Base-by-base conservation (phyloP, 129 eudicot genomes). In the Saposhnikovia divaricata region DNA sequence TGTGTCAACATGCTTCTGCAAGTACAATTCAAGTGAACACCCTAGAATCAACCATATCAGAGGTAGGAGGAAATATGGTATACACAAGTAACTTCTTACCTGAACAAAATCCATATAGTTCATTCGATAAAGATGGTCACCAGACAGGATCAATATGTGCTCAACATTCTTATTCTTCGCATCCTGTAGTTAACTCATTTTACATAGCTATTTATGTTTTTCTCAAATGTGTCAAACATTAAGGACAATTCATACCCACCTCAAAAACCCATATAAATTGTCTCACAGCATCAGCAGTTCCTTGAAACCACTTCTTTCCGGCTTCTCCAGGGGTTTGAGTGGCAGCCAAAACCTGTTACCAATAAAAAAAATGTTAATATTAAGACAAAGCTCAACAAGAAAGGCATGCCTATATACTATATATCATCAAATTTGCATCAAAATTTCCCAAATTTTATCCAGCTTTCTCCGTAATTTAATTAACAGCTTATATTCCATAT, bases 251-350 rank as follows among this genome's bases (percentile, higher is more conserved):
- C 1, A 21, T 44, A 72, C 82, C 14, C 44, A 92, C 98, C 97
- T 94, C 98, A 84, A 94, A 92, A 75, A 94, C 81, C 98, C 98
- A 94, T n/a, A 84, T 92, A 76, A 94, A 94, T 81, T 92, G 92
- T 79, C 98, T 87, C 77, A 94, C 98, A 39, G 98, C 98, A 77
- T 94, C 97, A 74, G 98, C 98, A 13, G 98, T 94, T 77, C 98
- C 98, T 87, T 94, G 98, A 78, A 94, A 94, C 98, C 98, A 94
- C 40, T 82, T 91, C 87, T 84, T 91, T 80, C 98, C 98, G 5
- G 90, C 80, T 80, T 93, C 97, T 6, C 98, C 98, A 4, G 91
- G 80, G 15, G 97, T 94, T 79, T 94, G 98, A 37, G 98, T 94
- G 44, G 98, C 98, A 28, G 97, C 98, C 89, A 94, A 83, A 66